Conservation (phyloP, 1,284 basidiomycete species). For the Puccinia horiana region DNA sequence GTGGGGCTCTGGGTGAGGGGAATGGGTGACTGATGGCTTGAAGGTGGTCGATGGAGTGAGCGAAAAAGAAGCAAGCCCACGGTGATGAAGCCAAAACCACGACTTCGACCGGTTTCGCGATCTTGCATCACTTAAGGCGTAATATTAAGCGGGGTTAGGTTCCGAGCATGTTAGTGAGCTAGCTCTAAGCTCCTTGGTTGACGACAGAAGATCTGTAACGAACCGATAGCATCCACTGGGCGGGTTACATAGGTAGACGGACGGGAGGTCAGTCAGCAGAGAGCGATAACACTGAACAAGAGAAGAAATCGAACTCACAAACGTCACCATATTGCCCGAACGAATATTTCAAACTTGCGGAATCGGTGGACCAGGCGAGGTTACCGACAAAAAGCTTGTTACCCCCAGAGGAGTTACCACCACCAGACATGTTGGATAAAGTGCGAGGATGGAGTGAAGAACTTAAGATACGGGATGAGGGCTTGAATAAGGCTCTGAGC, state of each 20-base stretch:
- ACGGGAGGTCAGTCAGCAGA: not conserved
- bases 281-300: not conserved
- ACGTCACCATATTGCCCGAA: conserved; percentile 40
- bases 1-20: not conserved
- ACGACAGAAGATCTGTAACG: not conserved
- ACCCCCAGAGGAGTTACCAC: not conserved
- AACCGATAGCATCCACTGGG: conserved; percentile 41
- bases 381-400: conserved; percentile 44
- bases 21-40: conserved; percentile 1
- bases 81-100: conserved; percentile 88
- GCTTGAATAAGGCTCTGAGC: conserved; percentile 10
- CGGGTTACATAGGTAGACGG: not conserved
- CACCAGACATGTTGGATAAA: not conserved
- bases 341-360: not conserved
- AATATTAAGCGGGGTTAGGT: not conserved
- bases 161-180: not conserved
- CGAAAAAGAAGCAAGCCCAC: conserved; percentile 35
- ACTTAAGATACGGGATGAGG: not conserved
- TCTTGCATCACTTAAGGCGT: conserved; percentile 78
- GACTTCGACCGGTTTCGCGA: conserved; percentile 91
- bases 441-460: conserved; percentile 7
- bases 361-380: conserved; percentile 40
- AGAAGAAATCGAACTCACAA: conserved; percentile 11
- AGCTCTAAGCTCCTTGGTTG: not conserved
- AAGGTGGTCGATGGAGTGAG: not conserved